Base-by-base conservation (phyloP, 495 filamentous ascomycete genomes). In the Pyronema omphalodes region DNA sequence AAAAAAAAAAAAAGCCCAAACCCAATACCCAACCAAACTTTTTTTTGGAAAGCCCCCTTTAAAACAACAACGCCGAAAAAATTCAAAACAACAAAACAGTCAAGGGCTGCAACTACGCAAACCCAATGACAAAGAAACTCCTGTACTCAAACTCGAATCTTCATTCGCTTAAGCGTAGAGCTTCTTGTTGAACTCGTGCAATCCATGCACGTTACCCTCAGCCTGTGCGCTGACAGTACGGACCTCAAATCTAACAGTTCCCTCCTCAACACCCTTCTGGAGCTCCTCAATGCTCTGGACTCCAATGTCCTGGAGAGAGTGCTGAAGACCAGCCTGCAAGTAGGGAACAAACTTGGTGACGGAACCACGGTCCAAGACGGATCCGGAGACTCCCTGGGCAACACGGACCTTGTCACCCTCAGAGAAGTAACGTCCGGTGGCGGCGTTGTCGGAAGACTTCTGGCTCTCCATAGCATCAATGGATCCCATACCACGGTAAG, bases 381-480 rank as follows among this genome's bases (percentile, higher is more conserved):
- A 78, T n/a, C 76, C 76, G 49, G 56, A 87, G 6, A 99, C 91
- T 71, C 91, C 91, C 72, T 99, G 91, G 40, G 91, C 91, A 64
- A 99, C 91, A 41, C 95, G 80, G 55, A 99, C 77, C 55, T 81
- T 78, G 67, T 89, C 86, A 59, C 89, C 91, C 69, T 99, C 91
- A 53, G 86, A 94, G 74, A 99, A 99, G 74, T 99, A 99, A 44
- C 91, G 82, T 52, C 91, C 93, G 52, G 93, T 94, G 58, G 93
- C 91, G 56, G 91, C 91, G 70, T 96, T 96, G 69, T 80, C 84
- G 34, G 80, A 85, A 15, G 86, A 82, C 73, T 94, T 96, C 76
- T 86, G 93, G 69, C 95, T 89, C 69, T 99, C 93, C 91, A 99
- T 99, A 53, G 89, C 91, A 63, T 94, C 91, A 65, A 99, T 99